These are phyloP conservation scores for Talaromyces rugulosus DNA, from an alignment of 2,329 filamentous ascomycete species.

Conservation along the genomic window DNA sequence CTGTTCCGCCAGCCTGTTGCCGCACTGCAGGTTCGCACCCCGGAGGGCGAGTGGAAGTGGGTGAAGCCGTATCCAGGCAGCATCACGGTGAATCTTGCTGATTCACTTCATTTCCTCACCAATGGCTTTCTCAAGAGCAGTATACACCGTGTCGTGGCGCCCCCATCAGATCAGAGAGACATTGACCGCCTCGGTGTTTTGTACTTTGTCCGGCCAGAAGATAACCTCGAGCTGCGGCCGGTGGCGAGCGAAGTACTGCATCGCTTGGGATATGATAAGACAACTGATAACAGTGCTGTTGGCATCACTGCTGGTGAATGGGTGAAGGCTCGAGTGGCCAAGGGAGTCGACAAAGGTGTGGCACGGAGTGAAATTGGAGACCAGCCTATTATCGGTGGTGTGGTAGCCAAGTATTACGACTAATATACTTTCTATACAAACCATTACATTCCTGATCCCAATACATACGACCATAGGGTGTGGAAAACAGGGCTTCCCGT, in stretches of 20 bases:
- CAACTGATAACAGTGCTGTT: constrained; percentile 7
- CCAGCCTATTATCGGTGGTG: constrained; percentile 17
- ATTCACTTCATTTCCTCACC: constrained; percentile 40
- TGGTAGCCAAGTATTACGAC: constrained; percentile 15
- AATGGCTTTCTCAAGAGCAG: constrained; percentile 47
- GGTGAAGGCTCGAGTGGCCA: constrained; percentile 19
- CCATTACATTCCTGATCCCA: neutral
- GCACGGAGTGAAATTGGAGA: constrained; percentile 14
- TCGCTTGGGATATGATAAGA: constrained; percentile 5
- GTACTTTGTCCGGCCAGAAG: constrained; percentile 43
- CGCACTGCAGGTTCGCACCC: constrained; percentile 50
- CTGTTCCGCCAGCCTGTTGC: constrained; percentile 57
- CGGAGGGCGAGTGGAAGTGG: constrained; percentile 46
- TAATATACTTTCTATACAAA: neutral
- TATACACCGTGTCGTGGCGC: constrained; percentile 44
- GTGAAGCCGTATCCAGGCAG: constrained; percentile 44
- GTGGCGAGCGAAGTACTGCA: constrained; percentile 12
- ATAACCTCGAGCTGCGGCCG: constrained; percentile 25
- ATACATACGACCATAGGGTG: neutral
- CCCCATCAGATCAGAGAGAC: constrained; percentile 42
- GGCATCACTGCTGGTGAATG: constrained; percentile 8
- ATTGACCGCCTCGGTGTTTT: constrained; percentile 35
- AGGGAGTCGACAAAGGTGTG: constrained; percentile 16
- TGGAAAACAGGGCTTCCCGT: neutral
- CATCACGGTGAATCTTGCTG: constrained; percentile 50